Base-by-base conservation (phyloP, 2,329 filamentous ascomycete species). In the Calonectria multiphialidica region DNA sequence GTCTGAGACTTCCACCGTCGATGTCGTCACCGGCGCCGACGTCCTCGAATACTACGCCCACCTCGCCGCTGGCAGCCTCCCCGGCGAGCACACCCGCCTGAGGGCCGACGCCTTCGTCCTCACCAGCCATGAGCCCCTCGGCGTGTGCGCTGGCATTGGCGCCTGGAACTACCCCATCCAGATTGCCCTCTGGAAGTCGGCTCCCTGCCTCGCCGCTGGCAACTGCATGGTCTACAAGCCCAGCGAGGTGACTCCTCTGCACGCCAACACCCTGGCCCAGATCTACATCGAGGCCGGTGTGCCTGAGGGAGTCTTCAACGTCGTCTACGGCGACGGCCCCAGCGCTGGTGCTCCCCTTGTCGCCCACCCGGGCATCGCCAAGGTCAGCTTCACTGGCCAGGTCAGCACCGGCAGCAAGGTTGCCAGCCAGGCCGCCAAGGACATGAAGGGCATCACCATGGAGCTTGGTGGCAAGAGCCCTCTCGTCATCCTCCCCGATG, bases 111-210 rank as follows among this genome's bases (percentile, higher is more conserved):
- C 95, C 5, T 95, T 93, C 90, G 91, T 97, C 44, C 95, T 96
- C 83, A 96, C 94, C 13, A 93, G 91, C 80, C 96, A 97, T 82
- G 93, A 94, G 77, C 89, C 95, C 6, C 86, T 97, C 21, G 95
- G 95, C 30, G 94, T 97, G 16, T 97, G 95, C 82, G 95, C 90
- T 16, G 95, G 94, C 70, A 97, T 97, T 76, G 95, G 95, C 68
- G 95, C 95, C 16, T 97, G 95, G 95, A 97, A 97, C 84, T 97
- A 97, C 81, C 95, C 95, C 15, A 94, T 97, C 75, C 95, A 97
- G 83, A 97, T 97, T 76, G 95, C 95, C 10, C 87, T 97, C 1
- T 97, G 95, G 95, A 97, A 97, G 84, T 95, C 94, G 1, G 94
- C 93, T 0, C 94, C 95, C 0, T 97, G 95, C 78, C 88, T 97